Evolutionary conservation across 2,329 filamentous ascomycete genomes (phyloP).

Genomic region (Canariomyces notabilis): DNA sequence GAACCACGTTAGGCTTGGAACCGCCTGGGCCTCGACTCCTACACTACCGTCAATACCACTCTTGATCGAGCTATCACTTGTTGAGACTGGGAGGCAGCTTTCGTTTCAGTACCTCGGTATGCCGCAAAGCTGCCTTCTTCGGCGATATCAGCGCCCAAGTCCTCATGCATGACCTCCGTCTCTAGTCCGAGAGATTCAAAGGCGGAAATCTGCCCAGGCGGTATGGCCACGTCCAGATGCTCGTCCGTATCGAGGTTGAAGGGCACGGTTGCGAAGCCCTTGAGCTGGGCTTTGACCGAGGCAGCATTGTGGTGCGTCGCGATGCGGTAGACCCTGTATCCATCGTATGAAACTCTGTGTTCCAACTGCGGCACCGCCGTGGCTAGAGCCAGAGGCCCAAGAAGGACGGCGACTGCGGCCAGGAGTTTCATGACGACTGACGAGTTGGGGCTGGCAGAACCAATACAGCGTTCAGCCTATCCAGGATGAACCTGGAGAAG

Average conservation of each 20-base stretch:
- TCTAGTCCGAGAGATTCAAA: slow-evolving; percentile 25
- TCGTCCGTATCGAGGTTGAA: slow-evolving; percentile 17
- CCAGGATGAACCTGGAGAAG: too few relatives aligned
- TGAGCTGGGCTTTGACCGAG: slow-evolving; percentile 12
- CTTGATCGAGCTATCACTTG: background rate
- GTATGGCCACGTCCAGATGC: slow-evolving; percentile 25
- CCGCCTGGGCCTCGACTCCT: slow-evolving; percentile 7
- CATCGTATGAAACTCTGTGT: slow-evolving; percentile 15
- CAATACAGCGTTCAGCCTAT: too few relatives aligned
- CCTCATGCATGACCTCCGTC: slow-evolving; percentile 20
- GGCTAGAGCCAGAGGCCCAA: slow-evolving; percentile 10
- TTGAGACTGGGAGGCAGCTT: slow-evolving; percentile 1
- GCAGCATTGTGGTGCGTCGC: slow-evolving; percentile 14
- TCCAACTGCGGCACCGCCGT: slow-evolving; percentile 9
- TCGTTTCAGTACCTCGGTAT: too few relatives aligned
- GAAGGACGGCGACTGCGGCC: slow-evolving; percentile 8
- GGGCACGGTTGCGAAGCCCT: slow-evolving; percentile 8
- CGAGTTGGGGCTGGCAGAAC: too few relatives aligned
- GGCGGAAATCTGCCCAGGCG: slow-evolving; percentile 22
- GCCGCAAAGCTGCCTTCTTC: slow-evolving; percentile 20
- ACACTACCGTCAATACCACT: background rate
- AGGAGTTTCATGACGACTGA: too few relatives aligned
- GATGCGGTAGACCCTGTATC: slow-evolving; percentile 18
- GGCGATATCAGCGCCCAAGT: slow-evolving; percentile 23
- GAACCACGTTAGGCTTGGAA: slow-evolving; percentile 38